These are phyloP conservation scores for Aeminium ludgeri DNA, from an alignment of 495 filamentous ascomycete genomes.

Conservation along the genomic window DNA sequence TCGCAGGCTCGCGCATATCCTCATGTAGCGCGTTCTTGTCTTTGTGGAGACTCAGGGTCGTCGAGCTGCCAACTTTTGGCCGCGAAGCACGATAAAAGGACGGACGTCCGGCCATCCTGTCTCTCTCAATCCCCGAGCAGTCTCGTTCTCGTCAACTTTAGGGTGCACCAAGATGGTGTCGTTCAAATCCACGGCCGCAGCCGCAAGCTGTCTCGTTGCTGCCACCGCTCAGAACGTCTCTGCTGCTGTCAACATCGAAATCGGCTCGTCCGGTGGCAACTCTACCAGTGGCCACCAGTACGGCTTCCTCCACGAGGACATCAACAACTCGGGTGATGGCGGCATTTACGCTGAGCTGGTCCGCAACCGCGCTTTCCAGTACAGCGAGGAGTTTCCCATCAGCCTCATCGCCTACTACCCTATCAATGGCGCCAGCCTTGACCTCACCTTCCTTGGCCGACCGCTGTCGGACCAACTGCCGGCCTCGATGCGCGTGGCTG, in stretches of 20 bases:
- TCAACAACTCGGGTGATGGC: slow-evolving; percentile 58
- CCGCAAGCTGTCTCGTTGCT: not conserved
- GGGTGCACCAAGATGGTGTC: too few species aligned
- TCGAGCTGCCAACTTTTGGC: too few species aligned
- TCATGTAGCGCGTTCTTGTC: too few species aligned
- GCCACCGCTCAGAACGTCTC: slow-evolving; percentile 1
- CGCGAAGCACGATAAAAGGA: too few species aligned
- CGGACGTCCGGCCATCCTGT: too few species aligned
- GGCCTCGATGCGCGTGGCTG: slow-evolving; percentile 10
- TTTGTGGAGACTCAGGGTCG: too few species aligned
- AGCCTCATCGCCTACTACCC: slow-evolving; percentile 9
- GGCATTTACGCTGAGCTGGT: slow-evolving; percentile 61
- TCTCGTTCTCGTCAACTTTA: too few species aligned
- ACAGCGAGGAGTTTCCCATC: slow-evolving; percentile 9
- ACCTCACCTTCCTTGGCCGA: slow-evolving; percentile 9
- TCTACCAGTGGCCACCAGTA: slow-evolving; percentile 25
- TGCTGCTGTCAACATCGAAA: slow-evolving; percentile 19
- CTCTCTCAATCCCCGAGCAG: too few species aligned
- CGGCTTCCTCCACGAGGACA: slow-evolving; percentile 33
- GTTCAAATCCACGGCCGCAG: too few species aligned
- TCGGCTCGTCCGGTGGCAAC: slow-evolving; percentile 33
- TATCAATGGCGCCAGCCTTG: slow-evolving; percentile 9
- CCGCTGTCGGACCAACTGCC: slow-evolving; percentile 16
- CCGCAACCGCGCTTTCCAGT: slow-evolving; percentile 53
- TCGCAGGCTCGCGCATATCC: too few species aligned